These are phyloP conservation scores for Glutinoglossum americanum DNA, from an alignment of 495 filamentous ascomycete genomes.

Conservation along the genomic window DNA sequence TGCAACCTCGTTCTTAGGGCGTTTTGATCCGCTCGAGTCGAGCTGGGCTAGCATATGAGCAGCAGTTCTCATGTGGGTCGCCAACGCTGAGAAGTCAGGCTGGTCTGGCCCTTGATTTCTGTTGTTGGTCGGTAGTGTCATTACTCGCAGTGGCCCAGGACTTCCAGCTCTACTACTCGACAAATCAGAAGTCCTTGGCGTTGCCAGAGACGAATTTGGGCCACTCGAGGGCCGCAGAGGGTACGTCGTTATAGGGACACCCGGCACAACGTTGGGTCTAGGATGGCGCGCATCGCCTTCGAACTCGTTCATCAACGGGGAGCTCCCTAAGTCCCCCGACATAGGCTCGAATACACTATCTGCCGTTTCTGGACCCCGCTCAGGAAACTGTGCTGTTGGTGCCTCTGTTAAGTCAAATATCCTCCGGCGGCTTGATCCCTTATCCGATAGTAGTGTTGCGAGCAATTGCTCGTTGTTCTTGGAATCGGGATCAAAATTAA, in stretches of 20 bases:
- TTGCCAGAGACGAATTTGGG: slow-evolving; percentile 26
- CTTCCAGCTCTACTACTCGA: slow-evolving; percentile 38
- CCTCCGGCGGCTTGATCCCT: slow-evolving; percentile 32
- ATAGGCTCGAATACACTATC: slow-evolving; percentile 60
- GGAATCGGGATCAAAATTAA: slow-evolving; percentile 48
- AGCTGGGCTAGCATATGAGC: slow-evolving; percentile 62
- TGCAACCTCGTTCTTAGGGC: slow-evolving; percentile 48
- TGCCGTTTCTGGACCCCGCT: slow-evolving; percentile 19
- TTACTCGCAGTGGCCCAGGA: slow-evolving; percentile 28
- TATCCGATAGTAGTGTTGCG: slow-evolving; percentile 35
- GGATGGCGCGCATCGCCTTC: slow-evolving; percentile 16
- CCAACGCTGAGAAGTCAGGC: slow-evolving; percentile 50
- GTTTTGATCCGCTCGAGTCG: slow-evolving; percentile 46
- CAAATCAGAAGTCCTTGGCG: slow-evolving; percentile 35
- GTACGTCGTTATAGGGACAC: slow-evolving; percentile 7
- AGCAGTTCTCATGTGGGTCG: slow-evolving; percentile 59
- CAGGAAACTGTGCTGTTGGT: slow-evolving; percentile 2
- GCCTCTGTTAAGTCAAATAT: slow-evolving; percentile 44
- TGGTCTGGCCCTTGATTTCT: slow-evolving; percentile 23
- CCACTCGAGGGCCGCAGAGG: slow-evolving; percentile 33
- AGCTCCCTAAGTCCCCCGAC: slow-evolving; percentile 47
- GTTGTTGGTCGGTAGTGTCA: slow-evolving; percentile 21
- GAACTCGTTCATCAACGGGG: slow-evolving; percentile 34
- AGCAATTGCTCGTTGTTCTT: slow-evolving; percentile 40
- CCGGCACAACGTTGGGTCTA: slow-evolving; percentile 8